Evolutionary conservation across 1,284 basidiomycete species (phyloP).

Genomic region (Cutaneotrichosporon mucoides): DNA sequence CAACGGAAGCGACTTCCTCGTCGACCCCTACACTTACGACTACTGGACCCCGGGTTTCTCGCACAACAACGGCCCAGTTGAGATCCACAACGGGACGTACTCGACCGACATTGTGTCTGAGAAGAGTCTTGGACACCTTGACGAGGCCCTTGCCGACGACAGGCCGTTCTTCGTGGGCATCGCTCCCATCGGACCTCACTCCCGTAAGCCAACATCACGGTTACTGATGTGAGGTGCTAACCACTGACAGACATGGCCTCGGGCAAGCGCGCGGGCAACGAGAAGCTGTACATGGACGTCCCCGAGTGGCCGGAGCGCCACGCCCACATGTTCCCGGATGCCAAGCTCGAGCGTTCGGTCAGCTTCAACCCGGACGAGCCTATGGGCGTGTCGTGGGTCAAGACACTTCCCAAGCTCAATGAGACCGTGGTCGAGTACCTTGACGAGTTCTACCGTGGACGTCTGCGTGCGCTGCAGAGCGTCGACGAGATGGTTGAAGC

Average conservation of each 20-base stretch:
- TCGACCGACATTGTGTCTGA: slow-evolving; percentile 32
- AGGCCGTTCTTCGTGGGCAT: slow-evolving; percentile 36
- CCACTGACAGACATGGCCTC: neutral
- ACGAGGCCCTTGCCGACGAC: slow-evolving; percentile 17
- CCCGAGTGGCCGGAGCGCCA: slow-evolving; percentile 28
- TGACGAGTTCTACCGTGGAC: slow-evolving; percentile 40
- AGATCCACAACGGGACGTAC: slow-evolving; percentile 26
- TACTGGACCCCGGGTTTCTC: slow-evolving; percentile 31
- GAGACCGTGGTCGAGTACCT: slow-evolving; percentile 32
- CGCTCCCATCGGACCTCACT: slow-evolving; percentile 10
- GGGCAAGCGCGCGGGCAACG: neutral
- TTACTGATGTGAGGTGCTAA: no score
- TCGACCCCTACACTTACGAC: slow-evolving; percentile 42
- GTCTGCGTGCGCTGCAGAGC: slow-evolving; percentile 31
- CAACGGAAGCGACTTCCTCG: slow-evolving; percentile 29
- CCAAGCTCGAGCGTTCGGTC: slow-evolving; percentile 17
- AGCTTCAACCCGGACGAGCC: slow-evolving; percentile 32
- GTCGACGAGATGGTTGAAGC: slow-evolving; percentile 41
- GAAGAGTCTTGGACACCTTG: slow-evolving; percentile 28
- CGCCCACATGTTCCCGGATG: slow-evolving; percentile 25
- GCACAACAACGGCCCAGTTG: slow-evolving; percentile 25
- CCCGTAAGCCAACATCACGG: neutral
- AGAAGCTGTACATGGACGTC: slow-evolving; percentile 5
- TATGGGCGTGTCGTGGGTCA: slow-evolving; percentile 37
- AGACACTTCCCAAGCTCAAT: slow-evolving; percentile 31